phyloP scores from a whole-genome alignment of 2,329 filamentous ascomycete genomes.

The Calonectria leucothoes region DNA sequence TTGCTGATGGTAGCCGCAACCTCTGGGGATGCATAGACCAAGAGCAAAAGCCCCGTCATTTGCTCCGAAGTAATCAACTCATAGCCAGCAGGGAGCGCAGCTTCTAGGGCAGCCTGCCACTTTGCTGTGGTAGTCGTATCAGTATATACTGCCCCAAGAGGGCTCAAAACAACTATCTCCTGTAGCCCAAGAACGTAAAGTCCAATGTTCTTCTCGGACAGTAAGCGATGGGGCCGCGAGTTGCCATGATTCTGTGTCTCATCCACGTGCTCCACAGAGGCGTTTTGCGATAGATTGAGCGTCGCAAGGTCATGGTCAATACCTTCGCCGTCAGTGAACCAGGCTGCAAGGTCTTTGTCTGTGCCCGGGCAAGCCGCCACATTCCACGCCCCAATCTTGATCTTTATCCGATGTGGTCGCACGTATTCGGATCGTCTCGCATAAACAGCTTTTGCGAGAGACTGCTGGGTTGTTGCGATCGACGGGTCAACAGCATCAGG shows the following conservation, averaged over 20 bases:
- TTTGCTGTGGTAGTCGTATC: conserved; percentile 78
- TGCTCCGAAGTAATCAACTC: conserved; percentile 83
- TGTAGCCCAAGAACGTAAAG: conserved; percentile 93
- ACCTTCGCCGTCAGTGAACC: conserved; percentile 86
- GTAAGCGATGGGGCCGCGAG: conserved; percentile 54
- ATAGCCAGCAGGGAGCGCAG: conserved; percentile 82
- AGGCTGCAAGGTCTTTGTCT: conserved; percentile 86
- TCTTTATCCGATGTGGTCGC: conserved; percentile 76
- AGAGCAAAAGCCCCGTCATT: conserved; percentile 83
- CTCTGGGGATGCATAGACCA: conserved; percentile 86
- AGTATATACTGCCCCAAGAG: conserved; percentile 75
- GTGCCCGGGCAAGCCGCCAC: conserved; percentile 86
- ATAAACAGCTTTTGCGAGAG: conserved; percentile 74
- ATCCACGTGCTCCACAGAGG: conserved; percentile 48
- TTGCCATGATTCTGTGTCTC: conserved; percentile 49
- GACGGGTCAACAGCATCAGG: conserved; percentile 59
- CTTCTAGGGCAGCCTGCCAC: conserved; percentile 83
- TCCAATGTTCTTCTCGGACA: conserved; percentile 77
- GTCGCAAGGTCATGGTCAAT: conserved; percentile 72
- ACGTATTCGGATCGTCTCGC: conserved; percentile 84
- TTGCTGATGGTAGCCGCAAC: conserved; percentile 81
- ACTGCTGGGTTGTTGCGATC: conserved; percentile 59
- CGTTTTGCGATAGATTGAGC: conserved; percentile 57
- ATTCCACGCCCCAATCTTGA: conserved; percentile 97
- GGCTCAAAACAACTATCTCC: conserved; percentile 89